These are phyloP conservation scores for Antarctomyces pellizariae DNA, from an alignment of 495 filamentous ascomycete genomes.

Conservation along the genomic window DNA sequence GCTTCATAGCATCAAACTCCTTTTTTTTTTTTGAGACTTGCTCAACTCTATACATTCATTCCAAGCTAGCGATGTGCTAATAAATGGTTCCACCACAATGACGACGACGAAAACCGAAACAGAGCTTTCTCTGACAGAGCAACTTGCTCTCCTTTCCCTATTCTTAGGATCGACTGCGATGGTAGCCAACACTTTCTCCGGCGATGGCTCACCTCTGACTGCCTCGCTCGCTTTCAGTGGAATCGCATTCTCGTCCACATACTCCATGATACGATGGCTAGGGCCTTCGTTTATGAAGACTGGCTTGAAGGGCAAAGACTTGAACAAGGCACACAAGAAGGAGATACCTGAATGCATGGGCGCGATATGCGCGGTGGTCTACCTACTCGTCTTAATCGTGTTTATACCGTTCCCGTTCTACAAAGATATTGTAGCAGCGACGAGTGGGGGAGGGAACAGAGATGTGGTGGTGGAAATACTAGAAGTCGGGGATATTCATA, in stretches of 20 bases:
- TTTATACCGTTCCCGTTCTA: constrained; percentile 97
- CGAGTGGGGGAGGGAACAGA: constrained; percentile 77
- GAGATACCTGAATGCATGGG: constrained; percentile 95
- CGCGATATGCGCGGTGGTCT: constrained; percentile 80
- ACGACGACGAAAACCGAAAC: too few species aligned
- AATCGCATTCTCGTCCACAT: constrained; percentile 57
- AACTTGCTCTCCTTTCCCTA: constrained; percentile 43
- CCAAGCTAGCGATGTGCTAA: too few species aligned
- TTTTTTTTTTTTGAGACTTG: too few species aligned
- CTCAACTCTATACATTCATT: too few species aligned
- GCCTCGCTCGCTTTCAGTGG: constrained; percentile 72
- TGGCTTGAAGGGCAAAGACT: constrained; percentile 75
- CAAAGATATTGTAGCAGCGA: constrained; percentile 91
- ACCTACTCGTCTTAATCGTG: constrained; percentile 61
- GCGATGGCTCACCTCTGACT: constrained; percentile 72
- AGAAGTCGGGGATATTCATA: constrained; percentile 39
- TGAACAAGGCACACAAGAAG: constrained; percentile 50
- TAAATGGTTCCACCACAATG: too few species aligned
- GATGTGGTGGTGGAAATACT: constrained; percentile 49
- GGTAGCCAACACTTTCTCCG: constrained; percentile 57
- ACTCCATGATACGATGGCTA: constrained; percentile 82
- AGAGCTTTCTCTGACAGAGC: constrained; percentile 50
- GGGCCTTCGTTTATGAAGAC: constrained; percentile 71
- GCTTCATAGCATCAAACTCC: too few species aligned
- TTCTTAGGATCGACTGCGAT: constrained; percentile 46